Percentiles rank a stretch among this genome's conserved stretches.
Evolutionary conservation across 805 yeast genomes (phyloP).

Genomic region (Ogataea degrootiae): DNA sequence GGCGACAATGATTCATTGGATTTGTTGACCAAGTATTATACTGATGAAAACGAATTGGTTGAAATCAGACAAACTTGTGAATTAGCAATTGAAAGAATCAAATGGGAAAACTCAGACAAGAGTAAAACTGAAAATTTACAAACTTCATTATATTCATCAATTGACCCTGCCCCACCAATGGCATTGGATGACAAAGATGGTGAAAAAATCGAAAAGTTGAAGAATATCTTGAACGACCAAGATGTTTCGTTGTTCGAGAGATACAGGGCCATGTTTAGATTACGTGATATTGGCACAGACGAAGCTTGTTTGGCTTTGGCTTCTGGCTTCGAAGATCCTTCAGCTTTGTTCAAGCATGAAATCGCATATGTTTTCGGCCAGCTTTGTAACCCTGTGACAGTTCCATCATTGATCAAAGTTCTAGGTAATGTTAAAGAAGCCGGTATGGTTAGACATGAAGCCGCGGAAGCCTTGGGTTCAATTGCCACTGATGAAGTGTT

Average conservation of each 20-base stretch:
- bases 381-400: constrained; percentile 87
- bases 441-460: constrained; percentile 99
- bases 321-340: constrained; percentile 80
- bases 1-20: constrained; percentile 74
- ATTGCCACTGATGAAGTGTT: constrained; percentile 95
- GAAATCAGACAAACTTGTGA: constrained; percentile 98
- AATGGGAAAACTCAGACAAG: constrained; percentile 77
- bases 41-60: constrained; percentile 63
- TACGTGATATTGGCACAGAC: constrained; percentile 89
- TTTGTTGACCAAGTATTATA: constrained; percentile 57
- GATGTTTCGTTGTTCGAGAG: constrained; percentile 79
- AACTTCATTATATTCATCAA: constrained; percentile 72
- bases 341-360: constrained; percentile 95
- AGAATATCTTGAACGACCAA: constrained; percentile 69
- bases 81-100: constrained; percentile 89
- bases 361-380: constrained; percentile 98
- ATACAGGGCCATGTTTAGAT: constrained; percentile 97
- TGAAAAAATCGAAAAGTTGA: constrained; percentile 62
- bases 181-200: constrained; percentile 45
- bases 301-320: constrained; percentile 94
- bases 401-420: constrained; percentile 81
- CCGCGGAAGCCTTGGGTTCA: constrained; percentile 97
- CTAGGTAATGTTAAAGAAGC: constrained; percentile 77
- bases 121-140: constrained; percentile 68
- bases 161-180: constrained; percentile 98